Conservation (phyloP, 495 filamentous ascomycete genomes). For the Penicillium psychrofluorescens region DNA sequence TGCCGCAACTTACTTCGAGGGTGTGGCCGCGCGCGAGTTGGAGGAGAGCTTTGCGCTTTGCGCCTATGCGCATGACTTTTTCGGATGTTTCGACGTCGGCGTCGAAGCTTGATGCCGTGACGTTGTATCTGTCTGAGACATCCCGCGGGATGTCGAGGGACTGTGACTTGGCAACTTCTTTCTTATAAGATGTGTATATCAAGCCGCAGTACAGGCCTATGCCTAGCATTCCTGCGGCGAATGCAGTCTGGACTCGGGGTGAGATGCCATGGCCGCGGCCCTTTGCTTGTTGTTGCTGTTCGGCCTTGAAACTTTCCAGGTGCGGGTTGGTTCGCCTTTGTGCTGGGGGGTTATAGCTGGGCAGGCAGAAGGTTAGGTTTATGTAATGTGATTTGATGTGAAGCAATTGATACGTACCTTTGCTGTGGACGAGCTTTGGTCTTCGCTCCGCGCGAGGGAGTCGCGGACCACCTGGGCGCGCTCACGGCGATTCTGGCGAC, state of each 20-base stretch:
- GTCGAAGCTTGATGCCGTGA: slow-evolving; percentile 55
- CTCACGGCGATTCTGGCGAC: neutral
- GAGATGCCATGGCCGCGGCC: slow-evolving; percentile 16
- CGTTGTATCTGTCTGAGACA: slow-evolving; percentile 50
- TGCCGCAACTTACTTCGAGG: slow-evolving; percentile 82
- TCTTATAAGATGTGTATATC: slow-evolving; percentile 40
- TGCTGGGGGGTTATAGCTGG: neutral
- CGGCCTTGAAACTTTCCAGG: slow-evolving; percentile 5
- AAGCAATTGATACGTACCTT: slow-evolving; percentile 3
- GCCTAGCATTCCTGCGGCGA: slow-evolving; percentile 38
- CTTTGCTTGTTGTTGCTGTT: slow-evolving; percentile 2
- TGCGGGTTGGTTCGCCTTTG: slow-evolving; percentile 6
- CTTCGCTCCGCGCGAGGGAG: too few species aligned
- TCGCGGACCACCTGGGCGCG: too few species aligned
- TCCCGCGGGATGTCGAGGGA: slow-evolving; percentile 37
- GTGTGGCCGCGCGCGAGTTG: slow-evolving; percentile 66
- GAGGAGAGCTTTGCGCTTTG: slow-evolving; percentile 54
- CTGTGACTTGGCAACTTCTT: slow-evolving; percentile 28
- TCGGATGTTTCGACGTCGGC: slow-evolving; percentile 58
- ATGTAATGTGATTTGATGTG: neutral
- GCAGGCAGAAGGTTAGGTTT: too few species aligned
- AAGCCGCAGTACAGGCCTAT: slow-evolving; percentile 46
- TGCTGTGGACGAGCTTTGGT: neutral
- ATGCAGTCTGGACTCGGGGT: slow-evolving; percentile 27
- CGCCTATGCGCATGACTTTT: slow-evolving; percentile 54